These are phyloP conservation scores for Claviceps sorghi DNA, from an alignment of 2,329 filamentous ascomycete genomes.

Conservation along the genomic window DNA sequence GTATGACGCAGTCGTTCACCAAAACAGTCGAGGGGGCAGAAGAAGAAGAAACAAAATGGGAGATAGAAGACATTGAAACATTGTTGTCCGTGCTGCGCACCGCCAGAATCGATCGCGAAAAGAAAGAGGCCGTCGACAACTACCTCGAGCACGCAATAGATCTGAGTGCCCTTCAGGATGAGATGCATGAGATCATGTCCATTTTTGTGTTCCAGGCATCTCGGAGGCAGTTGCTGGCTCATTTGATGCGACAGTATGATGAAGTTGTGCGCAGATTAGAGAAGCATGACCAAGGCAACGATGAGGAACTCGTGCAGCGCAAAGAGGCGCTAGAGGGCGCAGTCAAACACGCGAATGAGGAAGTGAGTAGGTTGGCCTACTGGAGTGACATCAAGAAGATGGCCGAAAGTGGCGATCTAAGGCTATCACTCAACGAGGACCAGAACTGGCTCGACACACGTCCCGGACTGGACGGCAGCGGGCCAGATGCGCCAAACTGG, in stretches of 20 bases:
- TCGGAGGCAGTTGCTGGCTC: constrained; percentile 57
- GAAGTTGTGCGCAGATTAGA: constrained; percentile 26
- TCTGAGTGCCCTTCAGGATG: constrained; percentile 55
- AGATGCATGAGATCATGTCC: constrained; percentile 75
- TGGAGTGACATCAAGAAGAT: constrained; percentile 74
- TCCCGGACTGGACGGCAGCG: constrained; percentile 39
- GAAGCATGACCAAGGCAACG: constrained; percentile 22
- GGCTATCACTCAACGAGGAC: constrained; percentile 26
- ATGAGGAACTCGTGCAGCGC: constrained; percentile 22
- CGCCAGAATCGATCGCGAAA: constrained; percentile 77
- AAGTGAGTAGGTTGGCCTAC: constrained; percentile 69
- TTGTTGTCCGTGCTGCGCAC: constrained; percentile 54
- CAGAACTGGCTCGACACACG: constrained; percentile 26
- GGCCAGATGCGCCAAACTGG: constrained; percentile 25
- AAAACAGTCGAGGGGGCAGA: constrained; percentile 38
- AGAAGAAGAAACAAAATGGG: constrained; percentile 40
- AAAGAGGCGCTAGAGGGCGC: constrained; percentile 60
- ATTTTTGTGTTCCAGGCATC: constrained; percentile 84
- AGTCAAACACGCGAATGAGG: constrained; percentile 60
- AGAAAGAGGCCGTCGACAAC: constrained; percentile 65
- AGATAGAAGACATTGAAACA: constrained; percentile 48
- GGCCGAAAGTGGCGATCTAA: constrained; percentile 36
- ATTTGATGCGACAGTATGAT: constrained; percentile 45
- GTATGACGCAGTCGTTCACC: constrained; percentile 21
- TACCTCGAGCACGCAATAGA: constrained; percentile 73